Conservation (phyloP, 176 grass and related monocot genomes). For the Bonia amplexicaulis region DNA sequence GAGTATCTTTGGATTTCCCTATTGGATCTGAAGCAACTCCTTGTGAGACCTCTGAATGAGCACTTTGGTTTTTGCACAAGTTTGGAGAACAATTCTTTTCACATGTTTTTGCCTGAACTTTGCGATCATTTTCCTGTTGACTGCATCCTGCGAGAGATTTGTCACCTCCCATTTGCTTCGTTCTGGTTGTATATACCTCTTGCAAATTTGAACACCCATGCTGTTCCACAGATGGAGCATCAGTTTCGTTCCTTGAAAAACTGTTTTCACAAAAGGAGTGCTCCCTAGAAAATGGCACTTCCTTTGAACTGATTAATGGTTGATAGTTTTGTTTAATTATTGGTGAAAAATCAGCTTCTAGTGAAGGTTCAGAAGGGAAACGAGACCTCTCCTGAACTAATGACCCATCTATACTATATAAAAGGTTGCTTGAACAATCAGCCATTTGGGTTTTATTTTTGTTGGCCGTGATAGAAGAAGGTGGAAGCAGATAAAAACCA, state of each 20-base stretch:
- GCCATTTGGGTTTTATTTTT: constrained; percentile 32
- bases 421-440: neutral
- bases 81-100: constrained; percentile 22
- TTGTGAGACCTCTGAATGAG: constrained; percentile 10
- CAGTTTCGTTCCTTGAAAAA: constrained; percentile 16
- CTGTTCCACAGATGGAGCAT: constrained; percentile 9
- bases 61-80: constrained; percentile 19
- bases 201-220: constrained; percentile 7
- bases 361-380: constrained; percentile 6
- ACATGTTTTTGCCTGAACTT: constrained; percentile 16
- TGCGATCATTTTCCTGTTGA: constrained; percentile 3
- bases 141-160: constrained; percentile 14
- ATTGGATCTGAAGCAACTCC: constrained; percentile 16
- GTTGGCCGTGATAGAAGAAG: constrained; percentile 27
- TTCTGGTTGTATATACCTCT: constrained; percentile 14
- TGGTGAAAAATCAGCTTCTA: constrained; percentile 25
- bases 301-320: constrained; percentile 26
- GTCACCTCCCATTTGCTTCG: neutral
- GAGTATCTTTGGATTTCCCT: constrained; percentile 23
- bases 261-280: constrained; percentile 13
- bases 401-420: constrained; percentile 3
- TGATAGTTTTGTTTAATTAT: constrained; percentile 29
- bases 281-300: constrained; percentile 10
- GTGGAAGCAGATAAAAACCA: constrained; percentile 10
- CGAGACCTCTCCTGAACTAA: constrained; percentile 4